Evolutionary conservation across 1,284 basidiomycete species (phyloP).

Genomic region (Irpex sp.): DNA sequence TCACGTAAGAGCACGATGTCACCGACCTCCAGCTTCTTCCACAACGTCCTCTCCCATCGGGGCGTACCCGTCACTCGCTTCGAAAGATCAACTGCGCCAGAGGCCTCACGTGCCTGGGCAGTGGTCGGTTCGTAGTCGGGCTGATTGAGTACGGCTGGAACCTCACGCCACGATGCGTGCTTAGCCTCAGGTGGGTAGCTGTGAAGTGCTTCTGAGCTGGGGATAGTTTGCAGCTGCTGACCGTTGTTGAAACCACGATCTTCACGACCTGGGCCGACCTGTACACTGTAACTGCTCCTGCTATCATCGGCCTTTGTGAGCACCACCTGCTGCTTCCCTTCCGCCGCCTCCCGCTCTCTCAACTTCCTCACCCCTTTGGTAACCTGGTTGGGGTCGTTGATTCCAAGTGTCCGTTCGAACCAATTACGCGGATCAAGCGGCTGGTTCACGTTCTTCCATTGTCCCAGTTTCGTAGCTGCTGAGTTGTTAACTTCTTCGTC

Average conservation of each 20-base stretch:
- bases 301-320: conserved; percentile 49
- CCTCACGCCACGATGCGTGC: conserved; percentile 20
- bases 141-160: conserved; percentile 21
- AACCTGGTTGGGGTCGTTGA: conserved; percentile 70
- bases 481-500: conserved; percentile 94
- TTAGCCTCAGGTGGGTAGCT: conserved; percentile 50
- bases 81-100: conserved; percentile 80
- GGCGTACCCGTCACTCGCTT: conserved; percentile 69
- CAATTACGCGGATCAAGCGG: conserved; percentile 74
- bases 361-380: conserved; percentile 86
- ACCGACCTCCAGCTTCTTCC: conserved; percentile 99
- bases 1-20: conserved; percentile 89
- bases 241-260: conserved; percentile 35
- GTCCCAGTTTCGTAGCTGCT: conserved; percentile 80
- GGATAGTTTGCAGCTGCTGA: conserved; percentile 60
- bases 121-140: conserved; percentile 46
- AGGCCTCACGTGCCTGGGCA: conserved; percentile 44
- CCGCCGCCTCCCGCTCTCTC: conserved; percentile 76
- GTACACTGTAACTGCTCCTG: conserved; percentile 21
- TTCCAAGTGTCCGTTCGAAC: conserved; percentile 68
- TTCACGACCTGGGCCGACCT: conserved; percentile 29
- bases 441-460: conserved; percentile 90
- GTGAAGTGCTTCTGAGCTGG: conserved; percentile 62
- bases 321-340: conserved; percentile 55
- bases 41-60: conserved; percentile 92